Conservation (phyloP, 2,329 filamentous ascomycete genomes). For the Talaromyces funiculosus region DNA sequence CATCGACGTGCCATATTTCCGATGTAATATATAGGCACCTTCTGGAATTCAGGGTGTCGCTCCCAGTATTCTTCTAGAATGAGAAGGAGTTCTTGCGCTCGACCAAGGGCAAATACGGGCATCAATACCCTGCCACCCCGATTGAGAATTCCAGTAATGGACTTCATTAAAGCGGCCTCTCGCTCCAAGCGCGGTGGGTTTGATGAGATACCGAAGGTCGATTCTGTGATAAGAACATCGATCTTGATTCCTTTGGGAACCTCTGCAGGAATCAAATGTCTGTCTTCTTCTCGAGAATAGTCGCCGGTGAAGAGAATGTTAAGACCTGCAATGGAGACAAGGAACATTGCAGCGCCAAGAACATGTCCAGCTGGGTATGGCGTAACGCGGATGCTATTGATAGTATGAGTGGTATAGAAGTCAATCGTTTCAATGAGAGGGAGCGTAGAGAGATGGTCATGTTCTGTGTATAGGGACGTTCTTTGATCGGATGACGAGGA, state of each 20-base stretch:
- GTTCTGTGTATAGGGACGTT: conserved; percentile 79
- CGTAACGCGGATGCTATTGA: conserved; percentile 92
- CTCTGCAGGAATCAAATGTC: conserved; percentile 89
- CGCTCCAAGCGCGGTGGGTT: conserved; percentile 86
- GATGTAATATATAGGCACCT: conserved; percentile 94
- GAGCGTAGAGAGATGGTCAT: conserved; percentile 90
- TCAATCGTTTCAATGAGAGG: conserved; percentile 95
- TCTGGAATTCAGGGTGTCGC: conserved; percentile 80
- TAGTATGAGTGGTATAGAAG: conserved; percentile 95
- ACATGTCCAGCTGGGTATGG: conserved; percentile 97
- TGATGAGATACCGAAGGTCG: conserved; percentile 91
- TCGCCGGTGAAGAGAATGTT: conserved; percentile 98
- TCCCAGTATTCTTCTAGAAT: conserved; percentile 97
- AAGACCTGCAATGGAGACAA: conserved; percentile 92
- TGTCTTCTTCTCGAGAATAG: conserved; percentile 91
- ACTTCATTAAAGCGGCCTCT: conserved; percentile 91
- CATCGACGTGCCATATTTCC: conserved; percentile 92
- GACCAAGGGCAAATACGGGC: conserved; percentile 89
- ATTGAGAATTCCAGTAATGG: conserved; percentile 84
- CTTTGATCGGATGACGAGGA: conserved; percentile 57
- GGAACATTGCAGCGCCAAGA: conserved; percentile 96
- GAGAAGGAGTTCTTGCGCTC: conserved; percentile 87
- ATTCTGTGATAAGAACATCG: conserved; percentile 95
- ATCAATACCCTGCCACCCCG: conserved; percentile 87
- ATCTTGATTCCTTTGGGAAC: conserved; percentile 86